Evolutionary conservation across 2,329 filamentous ascomycete genomes (phyloP), one percentile per base, ranked within the genome.

Genomic region (Rutstroemia sp.): DNA sequence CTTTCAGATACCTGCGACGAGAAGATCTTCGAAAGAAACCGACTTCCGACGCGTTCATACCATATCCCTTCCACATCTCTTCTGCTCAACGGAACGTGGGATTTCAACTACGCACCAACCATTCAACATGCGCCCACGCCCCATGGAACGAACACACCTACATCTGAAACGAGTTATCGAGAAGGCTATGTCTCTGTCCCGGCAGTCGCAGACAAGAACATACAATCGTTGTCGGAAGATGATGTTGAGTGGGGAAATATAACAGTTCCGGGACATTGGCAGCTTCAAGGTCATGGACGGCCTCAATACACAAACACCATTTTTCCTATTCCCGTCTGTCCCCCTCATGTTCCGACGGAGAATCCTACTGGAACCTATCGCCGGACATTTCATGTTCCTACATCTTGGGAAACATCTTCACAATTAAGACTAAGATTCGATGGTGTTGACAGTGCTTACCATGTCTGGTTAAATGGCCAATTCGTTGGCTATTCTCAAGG

Each of bases 391-490:
- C 65, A 65, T 3, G 66, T 81, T n/a, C 77, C 77, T 1, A 59
- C 68, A 19, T 66, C 70, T 14, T 72, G 73, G 59, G 63, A 71
- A 34, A 34, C 45, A n/a, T 34, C 68, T n/a, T 9, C 66, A 25
- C 83, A 87, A 61, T 70, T 88, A 18, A 75, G 84, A 16, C 71
- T 89, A 21, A 75, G 86, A 10, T 89, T 88, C 59, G 86, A 89
- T 54, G 86, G 86, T 1, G 85, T 89, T 0, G 86, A 89, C 63
- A 85, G 82, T 63, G 82, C 85, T 0, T 89, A 85, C 63, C 84
- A 88, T 67, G 71, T 88, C 10, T 88, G 79, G 77, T 71, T 89
- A 6, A 89, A 89, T 61, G 82, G 83, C 0, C 66, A 72, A 16
- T 71, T 82, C 38, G 73, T 88, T 2, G 86, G 86, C 2, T 89